Evolutionary conservation across 768 basidiomycete species (phyloP).

Genomic region (Sporobolomyces pararoseus): DNA sequence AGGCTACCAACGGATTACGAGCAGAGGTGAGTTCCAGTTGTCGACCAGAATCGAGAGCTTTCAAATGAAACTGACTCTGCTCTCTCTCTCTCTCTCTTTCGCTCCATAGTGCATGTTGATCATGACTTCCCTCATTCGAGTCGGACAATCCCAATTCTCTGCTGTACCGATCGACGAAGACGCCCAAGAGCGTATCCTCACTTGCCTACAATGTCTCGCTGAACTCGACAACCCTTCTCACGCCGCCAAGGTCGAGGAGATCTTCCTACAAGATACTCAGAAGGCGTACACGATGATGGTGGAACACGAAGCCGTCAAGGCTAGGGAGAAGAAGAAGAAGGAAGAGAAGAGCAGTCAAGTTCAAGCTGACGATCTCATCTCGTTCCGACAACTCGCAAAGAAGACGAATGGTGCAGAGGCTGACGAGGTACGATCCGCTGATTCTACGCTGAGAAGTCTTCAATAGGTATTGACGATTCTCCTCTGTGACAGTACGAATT

Average conservation of each 20-base stretch:
- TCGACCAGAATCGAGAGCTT: background rate
- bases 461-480: too few relatives aligned
- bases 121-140: slow-evolving; percentile 94
- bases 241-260: slow-evolving; percentile 54
- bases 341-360: slow-evolving; percentile 68
- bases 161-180: slow-evolving; percentile 97
- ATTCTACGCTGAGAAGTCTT: too few relatives aligned
- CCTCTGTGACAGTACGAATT: slow-evolving; percentile 65
- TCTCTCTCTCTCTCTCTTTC: too few relatives aligned
- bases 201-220: slow-evolving; percentile 89
- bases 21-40: slow-evolving; percentile 66
- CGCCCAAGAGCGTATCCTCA: slow-evolving; percentile 90
- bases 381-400: slow-evolving; percentile 92
- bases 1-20: slow-evolving; percentile 66
- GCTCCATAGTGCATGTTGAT: slow-evolving; percentile 92
- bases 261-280: slow-evolving; percentile 68
- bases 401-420: slow-evolving; percentile 72
- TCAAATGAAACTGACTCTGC: too few relatives aligned
- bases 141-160: slow-evolving; percentile 93
- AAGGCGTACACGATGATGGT: slow-evolving; percentile 92
- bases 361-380: slow-evolving; percentile 87
- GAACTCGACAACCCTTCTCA: slow-evolving; percentile 55
- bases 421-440: slow-evolving; percentile 51
- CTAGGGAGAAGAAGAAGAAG: slow-evolving; percentile 80
- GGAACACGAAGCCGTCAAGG: slow-evolving; percentile 90